phyloP scores from a whole-genome alignment of 179 eudicot genomes.

The Drosera spatulata region DNA sequence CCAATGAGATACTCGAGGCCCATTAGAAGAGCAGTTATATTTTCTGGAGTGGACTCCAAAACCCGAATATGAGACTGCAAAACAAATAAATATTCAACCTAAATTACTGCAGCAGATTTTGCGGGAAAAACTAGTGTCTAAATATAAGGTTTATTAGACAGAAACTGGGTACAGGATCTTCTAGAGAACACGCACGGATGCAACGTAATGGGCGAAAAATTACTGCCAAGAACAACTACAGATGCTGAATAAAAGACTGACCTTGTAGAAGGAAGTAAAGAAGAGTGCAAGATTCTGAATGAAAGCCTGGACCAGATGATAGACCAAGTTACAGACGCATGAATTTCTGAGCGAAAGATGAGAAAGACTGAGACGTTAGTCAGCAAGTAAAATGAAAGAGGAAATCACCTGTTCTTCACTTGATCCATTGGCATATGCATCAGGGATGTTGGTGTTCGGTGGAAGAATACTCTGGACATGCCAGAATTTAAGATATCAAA shows the following conservation, averaged over 20 bases:
- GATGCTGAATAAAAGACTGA: constrained; percentile 9
- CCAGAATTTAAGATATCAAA: not conserved
- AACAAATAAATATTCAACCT: not conserved
- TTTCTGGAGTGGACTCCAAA: constrained; percentile 74
- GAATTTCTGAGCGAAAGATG: not conserved
- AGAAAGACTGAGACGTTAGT: constrained; percentile 5
- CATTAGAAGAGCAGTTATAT: constrained; percentile 50
- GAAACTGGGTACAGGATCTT: no score
- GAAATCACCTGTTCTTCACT: constrained; percentile 81
- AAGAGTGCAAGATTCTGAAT: constrained; percentile 96
- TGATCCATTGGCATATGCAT: constrained; percentile 80
- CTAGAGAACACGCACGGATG: no score
- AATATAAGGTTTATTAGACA: no score
- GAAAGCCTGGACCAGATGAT: constrained; percentile 56
- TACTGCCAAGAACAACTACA: no score
- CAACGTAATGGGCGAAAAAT: no score
- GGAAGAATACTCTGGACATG: constrained; percentile 63
- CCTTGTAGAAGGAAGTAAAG: constrained; percentile 93
- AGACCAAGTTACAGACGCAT: not conserved
- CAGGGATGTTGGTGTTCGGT: constrained; percentile 56
- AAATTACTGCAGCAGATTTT: no score
- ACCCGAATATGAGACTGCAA: constrained; percentile 92
- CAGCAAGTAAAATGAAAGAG: not conserved
- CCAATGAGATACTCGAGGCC: constrained; percentile 92
- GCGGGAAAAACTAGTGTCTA: no score